Conservation (phyloP, 2,329 filamentous ascomycete species). For the Fusarium buharicum region DNA sequence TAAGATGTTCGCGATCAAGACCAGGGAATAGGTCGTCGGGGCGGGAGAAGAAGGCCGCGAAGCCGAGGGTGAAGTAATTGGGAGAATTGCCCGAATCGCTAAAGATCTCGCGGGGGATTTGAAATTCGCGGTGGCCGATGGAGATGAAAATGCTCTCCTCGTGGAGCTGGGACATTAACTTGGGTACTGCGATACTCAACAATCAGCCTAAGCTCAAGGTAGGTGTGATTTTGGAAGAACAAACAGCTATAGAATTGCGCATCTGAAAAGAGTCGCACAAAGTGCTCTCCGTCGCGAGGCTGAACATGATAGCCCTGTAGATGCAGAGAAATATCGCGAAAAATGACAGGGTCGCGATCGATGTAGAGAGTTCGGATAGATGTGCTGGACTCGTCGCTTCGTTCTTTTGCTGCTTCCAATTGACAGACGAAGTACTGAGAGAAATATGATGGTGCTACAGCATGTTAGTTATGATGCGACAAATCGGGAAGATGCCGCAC, state of each 20-base stretch:
- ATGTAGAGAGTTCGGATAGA: conserved; percentile 87
- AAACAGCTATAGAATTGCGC: conserved; percentile 91
- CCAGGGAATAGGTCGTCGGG: conserved; percentile 87
- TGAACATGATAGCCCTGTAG: conserved; percentile 90
- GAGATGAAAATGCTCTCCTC: conserved; percentile 92
- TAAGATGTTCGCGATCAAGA: conserved; percentile 78
- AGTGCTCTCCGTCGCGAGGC: conserved; percentile 84
- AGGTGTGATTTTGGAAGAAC: conserved; percentile 44
- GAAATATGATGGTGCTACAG: conserved; percentile 90
- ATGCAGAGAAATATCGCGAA: conserved; percentile 88
- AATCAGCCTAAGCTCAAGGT: conserved; percentile 1
- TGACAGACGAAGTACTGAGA: conserved; percentile 93
- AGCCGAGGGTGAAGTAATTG: conserved; percentile 94
- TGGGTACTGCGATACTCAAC: conserved; percentile 70
- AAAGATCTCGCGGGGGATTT: conserved; percentile 90
- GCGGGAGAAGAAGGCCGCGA: conserved; percentile 85
- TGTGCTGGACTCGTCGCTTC: conserved; percentile 61
- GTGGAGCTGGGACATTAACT: conserved; percentile 89
- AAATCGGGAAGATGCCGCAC: conserved; percentile 55
- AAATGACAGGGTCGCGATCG: conserved; percentile 89
- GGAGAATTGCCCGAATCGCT: conserved; percentile 87
- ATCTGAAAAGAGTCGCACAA: conserved; percentile 92
- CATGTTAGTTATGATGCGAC: conserved; percentile 23
- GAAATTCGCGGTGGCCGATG: conserved; percentile 87
- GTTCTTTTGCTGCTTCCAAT: conserved; percentile 70